phyloP scores from a whole-genome alignment of 441 rosid species.

The Brassica hybrid region DNA sequence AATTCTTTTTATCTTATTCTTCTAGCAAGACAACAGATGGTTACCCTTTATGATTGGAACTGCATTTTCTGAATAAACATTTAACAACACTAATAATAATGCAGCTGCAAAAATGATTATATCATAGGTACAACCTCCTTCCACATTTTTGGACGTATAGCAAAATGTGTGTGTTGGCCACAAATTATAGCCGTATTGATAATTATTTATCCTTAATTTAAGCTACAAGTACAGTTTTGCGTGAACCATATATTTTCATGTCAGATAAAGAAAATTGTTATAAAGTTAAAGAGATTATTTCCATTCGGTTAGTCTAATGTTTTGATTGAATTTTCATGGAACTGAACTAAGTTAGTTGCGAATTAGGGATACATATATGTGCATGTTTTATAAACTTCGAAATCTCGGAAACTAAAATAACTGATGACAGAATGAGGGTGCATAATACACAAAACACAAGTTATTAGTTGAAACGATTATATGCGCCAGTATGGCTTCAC shows the following conservation, averaged over 20 bases:
- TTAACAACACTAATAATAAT: slow-evolving; percentile 13
- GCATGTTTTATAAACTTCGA: too few relatives aligned
- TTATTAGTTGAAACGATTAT: slow-evolving; percentile 17
- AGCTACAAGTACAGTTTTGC: not conserved
- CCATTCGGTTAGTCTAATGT: not conserved
- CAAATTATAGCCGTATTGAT: slow-evolving; percentile 4
- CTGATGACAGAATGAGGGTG: slow-evolving; percentile 11
- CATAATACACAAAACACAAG: not conserved
- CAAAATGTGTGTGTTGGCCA: slow-evolving; percentile 18
- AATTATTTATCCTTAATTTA: not conserved
- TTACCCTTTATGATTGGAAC: slow-evolving; percentile 35
- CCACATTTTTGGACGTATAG: slow-evolving; percentile 31
- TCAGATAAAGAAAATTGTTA: not conserved
- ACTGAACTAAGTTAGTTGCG: too few relatives aligned
- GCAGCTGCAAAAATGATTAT: slow-evolving; percentile 19
- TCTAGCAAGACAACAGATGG: slow-evolving; percentile 11
- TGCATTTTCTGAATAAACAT: slow-evolving; percentile 12
- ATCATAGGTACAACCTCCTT: slow-evolving; percentile 39
- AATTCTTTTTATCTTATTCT: slow-evolving; percentile 11
- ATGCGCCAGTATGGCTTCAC: slow-evolving; percentile 36
- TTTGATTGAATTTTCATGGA: not conserved
- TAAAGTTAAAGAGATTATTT: not conserved
- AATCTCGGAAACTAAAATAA: not conserved
- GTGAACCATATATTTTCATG: not conserved
- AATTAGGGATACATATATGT: too few relatives aligned